Evolutionary conservation across 2,329 filamentous ascomycete genomes (phyloP), one percentile per base, ranked within the genome.

Genomic region (Beauveria rudraprayagi): DNA sequence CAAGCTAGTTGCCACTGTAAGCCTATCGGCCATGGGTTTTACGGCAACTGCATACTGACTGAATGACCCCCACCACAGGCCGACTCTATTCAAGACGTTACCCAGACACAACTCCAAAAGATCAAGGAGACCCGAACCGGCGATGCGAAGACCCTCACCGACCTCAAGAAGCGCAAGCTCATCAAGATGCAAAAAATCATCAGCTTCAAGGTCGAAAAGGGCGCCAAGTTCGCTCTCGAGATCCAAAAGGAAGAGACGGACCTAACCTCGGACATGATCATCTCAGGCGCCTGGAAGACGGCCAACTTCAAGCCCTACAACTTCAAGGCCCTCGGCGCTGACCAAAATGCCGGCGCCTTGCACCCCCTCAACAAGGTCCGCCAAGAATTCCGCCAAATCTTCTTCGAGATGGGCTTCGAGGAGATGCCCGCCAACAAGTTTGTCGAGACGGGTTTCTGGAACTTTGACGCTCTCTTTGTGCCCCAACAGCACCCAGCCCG

Each of bases 351-450:
- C 16, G 84, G 85, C 56, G 82, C 84, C 16, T 75, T 83, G 70
- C 88, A 82, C 71, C 86, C 87, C 71, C 78, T 99, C 67, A 97
- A 92, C 78, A 97, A 97, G 80, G 93, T 97, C 69, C 89, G 94
- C 68, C 85, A 91, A 69, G 94, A 97, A 77, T 96, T 99, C 83
- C 83, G 94, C 62, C 90, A 94, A 72, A 97, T 99, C 72, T 99
- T 99, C 86, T 97, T 99, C 77, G 92, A 96, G 73, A 96, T 96
- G 87, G 94, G 93, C 58, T 99, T 97, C 79, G 88, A 93, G 70
- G 94, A 99, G 80, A 97, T 99, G 94, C 90, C 92, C 16, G 97
- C 93, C 55, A 89, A 89, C 77, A 86, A 90, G 73, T 97, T 88
- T 73, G 92, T 97, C 65, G 94, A 99, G 78, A 93, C 92, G 14